phyloP scores from a whole-genome alignment of 140 eudicot genomes.

The Anethum foeniculum region DNA sequence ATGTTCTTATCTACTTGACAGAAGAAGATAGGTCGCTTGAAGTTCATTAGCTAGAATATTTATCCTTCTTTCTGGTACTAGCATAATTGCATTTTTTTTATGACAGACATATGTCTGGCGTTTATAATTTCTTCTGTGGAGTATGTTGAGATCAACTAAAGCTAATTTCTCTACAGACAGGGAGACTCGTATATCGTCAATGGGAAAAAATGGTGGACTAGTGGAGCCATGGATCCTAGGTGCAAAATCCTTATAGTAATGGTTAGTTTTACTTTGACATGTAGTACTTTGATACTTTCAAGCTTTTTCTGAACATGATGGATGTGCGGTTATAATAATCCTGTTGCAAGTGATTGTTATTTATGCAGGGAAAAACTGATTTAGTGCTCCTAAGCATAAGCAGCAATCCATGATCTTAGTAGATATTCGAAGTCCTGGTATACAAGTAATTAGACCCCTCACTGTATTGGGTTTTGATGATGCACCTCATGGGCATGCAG shows the following conservation, averaged over 20 bases:
- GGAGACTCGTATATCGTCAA: conserved; percentile 78
- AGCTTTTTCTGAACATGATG: background rate
- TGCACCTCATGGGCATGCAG: conserved; percentile 99
- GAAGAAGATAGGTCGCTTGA: background rate
- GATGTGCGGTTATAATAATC: background rate
- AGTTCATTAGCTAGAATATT: background rate
- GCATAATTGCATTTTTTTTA: background rate
- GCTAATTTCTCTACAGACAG: conserved; percentile 36
- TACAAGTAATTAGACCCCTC: conserved; percentile 63
- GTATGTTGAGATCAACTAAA: conserved; percentile 6
- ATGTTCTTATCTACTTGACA: background rate
- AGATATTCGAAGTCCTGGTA: conserved; percentile 76
- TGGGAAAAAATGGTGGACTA: conserved; percentile 98
- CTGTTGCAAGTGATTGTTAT: background rate
- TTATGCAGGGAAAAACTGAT: conserved; percentile 83
- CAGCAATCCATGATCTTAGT: conserved; percentile 96
- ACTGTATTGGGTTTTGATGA: conserved; percentile 91
- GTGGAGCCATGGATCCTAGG: conserved; percentile 99
- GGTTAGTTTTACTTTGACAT: conserved; percentile 41
- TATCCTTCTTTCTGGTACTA: background rate
- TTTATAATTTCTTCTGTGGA: background rate
- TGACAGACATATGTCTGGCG: background rate
- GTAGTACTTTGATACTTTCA: background rate
- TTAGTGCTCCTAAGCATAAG: conserved; percentile 68
- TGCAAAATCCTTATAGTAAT: conserved; percentile 89